phyloP scores from a whole-genome alignment of 1,284 basidiomycete species.

The Ganoderma meredithae region DNA sequence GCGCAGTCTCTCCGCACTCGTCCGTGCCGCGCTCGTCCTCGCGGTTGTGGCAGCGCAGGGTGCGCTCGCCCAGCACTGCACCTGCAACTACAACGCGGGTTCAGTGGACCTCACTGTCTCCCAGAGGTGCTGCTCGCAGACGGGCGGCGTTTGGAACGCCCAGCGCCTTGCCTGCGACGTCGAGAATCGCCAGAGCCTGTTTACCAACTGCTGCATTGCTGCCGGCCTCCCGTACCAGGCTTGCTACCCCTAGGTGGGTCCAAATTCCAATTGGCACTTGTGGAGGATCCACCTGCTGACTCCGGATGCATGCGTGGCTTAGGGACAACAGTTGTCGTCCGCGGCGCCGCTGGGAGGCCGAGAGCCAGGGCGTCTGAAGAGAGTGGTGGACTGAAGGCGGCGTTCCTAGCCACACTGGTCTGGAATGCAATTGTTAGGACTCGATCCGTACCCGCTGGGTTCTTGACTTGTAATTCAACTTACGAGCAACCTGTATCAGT shows the following conservation, averaged over 20 bases:
- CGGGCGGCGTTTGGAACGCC: conserved; percentile 1
- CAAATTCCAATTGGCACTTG: conserved; percentile 2
- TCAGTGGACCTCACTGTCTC: neutral
- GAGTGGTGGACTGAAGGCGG: neutral
- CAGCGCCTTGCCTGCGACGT: conserved; percentile 3
- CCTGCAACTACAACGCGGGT: neutral
- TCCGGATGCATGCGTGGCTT: conserved; percentile 1
- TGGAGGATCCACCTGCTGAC: neutral
- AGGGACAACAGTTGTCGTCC: neutral
- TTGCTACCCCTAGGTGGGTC: neutral
- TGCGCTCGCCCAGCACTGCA: conserved; percentile 1
- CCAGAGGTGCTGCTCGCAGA: conserved; percentile 1
- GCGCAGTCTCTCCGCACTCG: conserved; percentile 4
- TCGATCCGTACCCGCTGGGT: conserved; percentile 3
- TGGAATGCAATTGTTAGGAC: neutral
- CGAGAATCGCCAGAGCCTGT: conserved; percentile 4
- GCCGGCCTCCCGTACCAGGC: neutral
- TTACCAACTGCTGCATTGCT: conserved; percentile 1
- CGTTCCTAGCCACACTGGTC: neutral
- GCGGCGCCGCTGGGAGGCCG: conserved; percentile 1
- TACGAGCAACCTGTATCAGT: conserved; percentile 5
- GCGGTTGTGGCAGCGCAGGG: conserved; percentile 3
- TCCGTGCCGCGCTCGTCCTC: conserved; percentile 4
- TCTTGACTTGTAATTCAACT: conserved; percentile 12
- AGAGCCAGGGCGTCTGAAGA: neutral